Evolutionary conservation across 441 rosid genomes (phyloP).

Genomic region (Adansonia grandidieri): DNA sequence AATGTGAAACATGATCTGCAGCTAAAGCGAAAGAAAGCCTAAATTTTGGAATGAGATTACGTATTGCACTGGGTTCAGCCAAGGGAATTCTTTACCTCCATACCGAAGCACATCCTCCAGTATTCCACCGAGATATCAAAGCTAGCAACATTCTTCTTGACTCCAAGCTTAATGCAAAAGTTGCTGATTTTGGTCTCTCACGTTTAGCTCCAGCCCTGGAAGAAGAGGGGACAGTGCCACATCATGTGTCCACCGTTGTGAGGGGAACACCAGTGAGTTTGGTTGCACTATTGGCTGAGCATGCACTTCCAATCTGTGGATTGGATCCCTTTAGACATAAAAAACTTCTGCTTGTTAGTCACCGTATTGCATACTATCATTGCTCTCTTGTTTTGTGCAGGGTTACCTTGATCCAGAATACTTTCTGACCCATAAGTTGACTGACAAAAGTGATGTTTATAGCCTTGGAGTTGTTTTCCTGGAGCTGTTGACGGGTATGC

Average conservation of each 20-base stretch:
- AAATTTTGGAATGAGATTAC: slow-evolving; percentile 63
- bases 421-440: slow-evolving; percentile 81
- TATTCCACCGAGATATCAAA: slow-evolving; percentile 89
- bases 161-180: slow-evolving; percentile 72
- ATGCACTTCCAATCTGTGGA: no score
- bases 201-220: slow-evolving; percentile 80
- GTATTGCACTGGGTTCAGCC: slow-evolving; percentile 77
- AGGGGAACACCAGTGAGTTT: slow-evolving; percentile 90
- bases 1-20: slow-evolving; percentile 24
- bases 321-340: no score
- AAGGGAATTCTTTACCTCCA: slow-evolving; percentile 91
- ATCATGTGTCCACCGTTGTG: slow-evolving; percentile 78
- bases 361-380: not conserved
- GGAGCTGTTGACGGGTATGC: slow-evolving; percentile 90
- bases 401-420: slow-evolving; percentile 95
- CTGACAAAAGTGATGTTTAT: slow-evolving; percentile 91
- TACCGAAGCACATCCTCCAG: slow-evolving; percentile 88
- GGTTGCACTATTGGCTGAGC: not conserved
- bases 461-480: slow-evolving; percentile 91
- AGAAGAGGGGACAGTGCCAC: slow-evolving; percentile 69
- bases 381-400: slow-evolving; percentile 39
- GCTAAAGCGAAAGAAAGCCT: slow-evolving; percentile 37
- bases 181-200: slow-evolving; percentile 92
- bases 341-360: no score
- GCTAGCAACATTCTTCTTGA: slow-evolving; percentile 90